A percentile compares a stretch with the other conserved stretches of the same genome.
These are phyloP conservation scores for Mycena sanguinolenta DNA, from an alignment of 768 basidiomycete species.

Conservation along the genomic window DNA sequence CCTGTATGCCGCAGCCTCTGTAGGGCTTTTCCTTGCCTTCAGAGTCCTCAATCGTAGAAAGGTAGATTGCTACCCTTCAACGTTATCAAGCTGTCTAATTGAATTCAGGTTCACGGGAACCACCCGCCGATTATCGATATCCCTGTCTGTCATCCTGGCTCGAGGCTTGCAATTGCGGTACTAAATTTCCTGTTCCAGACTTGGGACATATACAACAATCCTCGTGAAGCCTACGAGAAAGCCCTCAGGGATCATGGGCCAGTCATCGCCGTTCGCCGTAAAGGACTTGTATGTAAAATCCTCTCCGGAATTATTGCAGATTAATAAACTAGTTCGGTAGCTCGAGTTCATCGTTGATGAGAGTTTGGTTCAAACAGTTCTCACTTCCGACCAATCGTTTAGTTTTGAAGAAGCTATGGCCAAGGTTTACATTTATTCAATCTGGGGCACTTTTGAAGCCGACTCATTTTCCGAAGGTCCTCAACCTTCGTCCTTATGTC, in stretches of 20 bases:
- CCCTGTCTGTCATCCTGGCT: constrained; percentile 22
- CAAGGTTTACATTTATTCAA: constrained; percentile 36
- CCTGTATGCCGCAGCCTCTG: constrained; percentile 12
- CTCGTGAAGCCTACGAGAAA: constrained; percentile 47
- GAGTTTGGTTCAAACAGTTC: constrained; percentile 42
- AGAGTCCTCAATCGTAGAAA: constrained; percentile 17
- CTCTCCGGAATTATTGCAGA: neutral
- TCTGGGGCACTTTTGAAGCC: neutral
- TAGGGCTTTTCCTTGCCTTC: constrained; percentile 5
- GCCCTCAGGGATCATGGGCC: constrained; percentile 47
- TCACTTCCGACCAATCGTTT: constrained; percentile 46
- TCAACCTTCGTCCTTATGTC: constrained; percentile 48
- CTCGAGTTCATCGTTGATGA: constrained; percentile 51
- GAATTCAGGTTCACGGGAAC: constrained; percentile 6
- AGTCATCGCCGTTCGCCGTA: constrained; percentile 48
- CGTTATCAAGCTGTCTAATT: neutral
- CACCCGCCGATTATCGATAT: constrained; percentile 37
- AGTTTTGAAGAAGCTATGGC: constrained; percentile 51
- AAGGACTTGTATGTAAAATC: constrained; percentile 41
- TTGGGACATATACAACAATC: constrained; percentile 44
- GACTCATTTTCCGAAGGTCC: constrained; percentile 36
- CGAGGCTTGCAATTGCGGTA: neutral
- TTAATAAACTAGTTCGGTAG: constrained; percentile 27
- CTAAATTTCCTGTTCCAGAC: constrained; percentile 3
- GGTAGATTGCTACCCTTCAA: constrained; percentile 1